These are phyloP conservation scores for Puccinia sorghi DNA, from an alignment of 1,284 basidiomycete species.

Conservation along the genomic window DNA sequence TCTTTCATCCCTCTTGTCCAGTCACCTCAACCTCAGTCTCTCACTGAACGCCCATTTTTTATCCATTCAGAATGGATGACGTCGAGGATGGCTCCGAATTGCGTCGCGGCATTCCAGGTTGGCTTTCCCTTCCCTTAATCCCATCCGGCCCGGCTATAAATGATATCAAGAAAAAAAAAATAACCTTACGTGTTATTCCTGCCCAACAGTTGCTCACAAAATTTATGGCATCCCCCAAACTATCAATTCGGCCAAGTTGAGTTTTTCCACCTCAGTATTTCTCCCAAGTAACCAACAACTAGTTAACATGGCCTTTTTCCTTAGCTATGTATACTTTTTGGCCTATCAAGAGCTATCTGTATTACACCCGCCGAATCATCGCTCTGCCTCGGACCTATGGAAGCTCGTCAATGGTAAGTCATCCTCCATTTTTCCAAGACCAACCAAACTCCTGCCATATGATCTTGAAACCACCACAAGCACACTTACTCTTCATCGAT, in stretches of 20 bases:
- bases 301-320: not conserved
- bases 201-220: slow-evolving; percentile 76
- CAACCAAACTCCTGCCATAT: no score
- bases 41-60: not conserved
- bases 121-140: slow-evolving; percentile 14
- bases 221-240: slow-evolving; percentile 96
- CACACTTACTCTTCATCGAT: no score
- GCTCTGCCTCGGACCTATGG: slow-evolving; percentile 27
- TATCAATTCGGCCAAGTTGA: slow-evolving; percentile 84
- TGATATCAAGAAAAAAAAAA: no score
- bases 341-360: slow-evolving; percentile 43
- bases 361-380: not conserved
- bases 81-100: slow-evolving; percentile 95
- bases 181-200: not conserved
- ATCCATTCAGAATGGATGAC: slow-evolving; percentile 76
- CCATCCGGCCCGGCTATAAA: not conserved
- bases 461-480: no score
- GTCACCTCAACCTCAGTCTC: not conserved
- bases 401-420: slow-evolving; percentile 43
- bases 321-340: slow-evolving; percentile 47
- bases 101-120: slow-evolving; percentile 79
- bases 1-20: not conserved
- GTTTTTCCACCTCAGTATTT: not conserved
- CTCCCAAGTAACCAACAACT: not conserved
- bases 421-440: not conserved